phyloP scores from a whole-genome alignment of 2,329 filamentous ascomycete genomes.

The Ophiostoma pallidulum region DNA sequence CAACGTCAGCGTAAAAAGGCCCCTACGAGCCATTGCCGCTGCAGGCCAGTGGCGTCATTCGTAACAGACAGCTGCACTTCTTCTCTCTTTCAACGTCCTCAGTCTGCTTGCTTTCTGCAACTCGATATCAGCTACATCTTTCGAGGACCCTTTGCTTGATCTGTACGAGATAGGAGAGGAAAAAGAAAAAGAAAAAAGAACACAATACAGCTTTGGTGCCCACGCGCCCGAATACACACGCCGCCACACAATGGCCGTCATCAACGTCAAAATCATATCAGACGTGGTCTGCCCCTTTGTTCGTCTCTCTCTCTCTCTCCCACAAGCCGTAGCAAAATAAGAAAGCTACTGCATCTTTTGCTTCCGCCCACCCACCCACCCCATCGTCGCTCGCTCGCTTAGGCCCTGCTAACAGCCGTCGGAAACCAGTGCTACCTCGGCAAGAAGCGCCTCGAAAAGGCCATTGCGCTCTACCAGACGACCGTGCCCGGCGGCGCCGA shows the following conservation, averaged over 20 bases:
- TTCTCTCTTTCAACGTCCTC: background rate
- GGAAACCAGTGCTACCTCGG: slow-evolving; percentile 61
- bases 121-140: too few species aligned
- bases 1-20: too few species aligned
- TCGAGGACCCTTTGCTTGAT: too few species aligned
- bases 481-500: slow-evolving; percentile 45
- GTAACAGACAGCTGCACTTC: background rate
- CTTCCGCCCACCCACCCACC: too few species aligned
- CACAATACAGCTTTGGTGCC: too few species aligned
- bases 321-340: too few species aligned
- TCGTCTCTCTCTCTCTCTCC: slow-evolving; percentile 13
- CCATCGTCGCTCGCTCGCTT: too few species aligned
- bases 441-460: slow-evolving; percentile 62
- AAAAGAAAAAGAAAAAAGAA: too few species aligned
- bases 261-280: slow-evolving; percentile 68
- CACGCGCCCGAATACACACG: background rate
- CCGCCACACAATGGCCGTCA: slow-evolving; percentile 51
- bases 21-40: too few species aligned
- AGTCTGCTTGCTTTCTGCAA: too few species aligned
- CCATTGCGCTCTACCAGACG: slow-evolving; percentile 57
- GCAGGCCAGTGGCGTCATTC: slow-evolving; percentile 6
- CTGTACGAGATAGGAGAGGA: too few species aligned
- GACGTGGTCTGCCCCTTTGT: slow-evolving; percentile 68
- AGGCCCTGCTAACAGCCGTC: slow-evolving; percentile 20
- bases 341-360: background rate